Base-by-base conservation (phyloP, 768 basidiomycete genomes). In the Lactarius hatsudake region DNA sequence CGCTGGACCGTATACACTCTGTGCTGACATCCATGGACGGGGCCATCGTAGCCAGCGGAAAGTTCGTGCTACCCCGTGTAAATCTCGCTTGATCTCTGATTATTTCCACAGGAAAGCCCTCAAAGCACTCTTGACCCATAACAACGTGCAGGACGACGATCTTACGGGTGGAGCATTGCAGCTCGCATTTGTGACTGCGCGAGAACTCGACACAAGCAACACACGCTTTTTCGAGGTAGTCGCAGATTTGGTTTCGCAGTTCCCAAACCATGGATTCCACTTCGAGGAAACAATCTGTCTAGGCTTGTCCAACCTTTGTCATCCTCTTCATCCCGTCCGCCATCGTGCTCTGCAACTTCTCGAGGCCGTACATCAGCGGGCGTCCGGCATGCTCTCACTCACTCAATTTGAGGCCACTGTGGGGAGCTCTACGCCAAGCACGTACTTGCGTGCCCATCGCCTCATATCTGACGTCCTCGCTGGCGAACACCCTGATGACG, bases 301-400 rank as follows among this genome's bases (percentile, higher is more conserved):
- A 17, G 91, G 89, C 2, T 78, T 97, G 23, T 88, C 91, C 23
- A 97, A 97, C 76, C 83, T 98, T 12, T 89, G 91, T 38, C 90
- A 96, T 74, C 83, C 86, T 3, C 81, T 84, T 28, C 69, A 81
- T 9, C 78, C 81, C 23, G 86, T 89, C 57, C 87, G 95, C 13
- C 82, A 83, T n/a, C 84, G 84, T 55, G 89, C 96, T 1, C 91
- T 95, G 75, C 82, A 87, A 70, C 85, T 93, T 72, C 79, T 96
- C 23, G 90, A 91, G 68, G 81, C 83, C 34, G 82, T 89, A 58
- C 89, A 93, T 70, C 83, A 87, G 38, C 86, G 87, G 67, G 81
- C 82, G 5, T 81, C 83, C n/a, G 90, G 90, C 4, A 79, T 88
- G 9, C 78, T 89, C 58, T 81, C 87, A 7, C 84, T 93, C 78